phyloP scores from a whole-genome alignment of 1,284 basidiomycete genomes.

The Neotropicomus parvogracilis region DNA sequence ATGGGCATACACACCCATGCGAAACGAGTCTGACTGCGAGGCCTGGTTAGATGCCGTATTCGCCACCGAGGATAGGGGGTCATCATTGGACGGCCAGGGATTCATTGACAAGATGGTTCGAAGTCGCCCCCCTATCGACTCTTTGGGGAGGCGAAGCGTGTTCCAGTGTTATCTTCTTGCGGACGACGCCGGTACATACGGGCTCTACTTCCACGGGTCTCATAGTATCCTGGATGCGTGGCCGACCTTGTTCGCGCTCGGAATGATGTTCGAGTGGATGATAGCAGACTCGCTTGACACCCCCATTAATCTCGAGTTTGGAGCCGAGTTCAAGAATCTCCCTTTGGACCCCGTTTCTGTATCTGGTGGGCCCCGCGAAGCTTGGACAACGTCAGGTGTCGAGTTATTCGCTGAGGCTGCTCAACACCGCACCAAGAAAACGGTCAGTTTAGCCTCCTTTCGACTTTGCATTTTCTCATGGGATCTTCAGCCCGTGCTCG shows the following conservation, averaged over 20 bases:
- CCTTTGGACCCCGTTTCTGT: conserved; percentile 1
- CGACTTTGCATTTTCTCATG: not conserved
- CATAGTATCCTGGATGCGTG: conserved; percentile 1
- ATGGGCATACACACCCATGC: conserved; percentile 1
- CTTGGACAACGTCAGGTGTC: not conserved
- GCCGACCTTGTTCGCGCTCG: not conserved
- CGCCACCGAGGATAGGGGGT: not conserved
- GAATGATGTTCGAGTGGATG: conserved; percentile 2
- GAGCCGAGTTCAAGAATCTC: not conserved
- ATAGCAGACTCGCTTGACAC: not conserved
- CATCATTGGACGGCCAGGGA: not conserved
- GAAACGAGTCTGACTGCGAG: not conserved
- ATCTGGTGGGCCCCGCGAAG: not conserved
- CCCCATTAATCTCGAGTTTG: not conserved
- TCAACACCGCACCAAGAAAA: not conserved
- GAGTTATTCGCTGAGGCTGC: not conserved
- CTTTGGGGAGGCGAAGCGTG: not conserved
- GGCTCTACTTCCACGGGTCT: conserved; percentile 2
- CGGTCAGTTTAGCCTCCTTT: not conserved
- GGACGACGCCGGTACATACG: not conserved
- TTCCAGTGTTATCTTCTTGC: not conserved
- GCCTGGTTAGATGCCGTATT: not conserved
- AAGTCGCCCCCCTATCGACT: not conserved
- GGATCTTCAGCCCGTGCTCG: not conserved
- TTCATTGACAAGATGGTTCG: not conserved